phyloP scores from a whole-genome alignment of 441 rosid genomes.

The Arabidopsis lyrata region DNA sequence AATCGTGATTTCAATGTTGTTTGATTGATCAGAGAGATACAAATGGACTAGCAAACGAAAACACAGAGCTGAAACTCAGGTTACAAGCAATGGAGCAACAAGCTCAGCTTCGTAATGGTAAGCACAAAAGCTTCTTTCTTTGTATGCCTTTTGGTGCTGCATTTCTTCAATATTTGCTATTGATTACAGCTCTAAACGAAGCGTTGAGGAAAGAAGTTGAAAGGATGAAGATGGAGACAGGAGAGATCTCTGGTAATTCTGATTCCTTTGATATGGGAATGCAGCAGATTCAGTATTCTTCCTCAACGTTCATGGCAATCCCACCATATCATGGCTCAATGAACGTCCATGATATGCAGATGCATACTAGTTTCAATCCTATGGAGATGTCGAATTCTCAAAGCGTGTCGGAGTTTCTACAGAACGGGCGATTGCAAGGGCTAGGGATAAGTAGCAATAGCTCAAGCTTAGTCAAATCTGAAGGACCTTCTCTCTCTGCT shows the following conservation, averaged over 20 bases:
- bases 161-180: constrained; percentile 8
- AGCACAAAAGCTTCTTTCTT: background rate
- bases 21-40: constrained; percentile 69
- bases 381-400: constrained; percentile 52
- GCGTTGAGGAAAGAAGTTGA: constrained; percentile 83
- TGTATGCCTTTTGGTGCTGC: background rate
- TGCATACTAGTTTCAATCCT: constrained; percentile 45
- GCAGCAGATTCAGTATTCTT: constrained; percentile 59
- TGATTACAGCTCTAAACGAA: constrained; percentile 67
- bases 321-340: constrained; percentile 52
- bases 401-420: constrained; percentile 56
- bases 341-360: constrained; percentile 51
- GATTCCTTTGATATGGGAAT: constrained; percentile 63
- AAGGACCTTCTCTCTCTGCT: constrained; percentile 77
- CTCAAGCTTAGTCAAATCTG: constrained; percentile 60
- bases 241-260: constrained; percentile 58
- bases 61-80: constrained; percentile 81
- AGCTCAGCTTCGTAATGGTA: constrained; percentile 87
- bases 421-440: constrained; percentile 69
- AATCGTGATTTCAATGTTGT: background rate
- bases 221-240: constrained; percentile 80
- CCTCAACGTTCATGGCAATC: constrained; percentile 51
- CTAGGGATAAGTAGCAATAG: constrained; percentile 72
- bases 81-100: constrained; percentile 89
- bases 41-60: constrained; percentile 69